phyloP scores from a whole-genome alignment of 306 rosid species.

The Elaeagnus macrophylla region DNA sequence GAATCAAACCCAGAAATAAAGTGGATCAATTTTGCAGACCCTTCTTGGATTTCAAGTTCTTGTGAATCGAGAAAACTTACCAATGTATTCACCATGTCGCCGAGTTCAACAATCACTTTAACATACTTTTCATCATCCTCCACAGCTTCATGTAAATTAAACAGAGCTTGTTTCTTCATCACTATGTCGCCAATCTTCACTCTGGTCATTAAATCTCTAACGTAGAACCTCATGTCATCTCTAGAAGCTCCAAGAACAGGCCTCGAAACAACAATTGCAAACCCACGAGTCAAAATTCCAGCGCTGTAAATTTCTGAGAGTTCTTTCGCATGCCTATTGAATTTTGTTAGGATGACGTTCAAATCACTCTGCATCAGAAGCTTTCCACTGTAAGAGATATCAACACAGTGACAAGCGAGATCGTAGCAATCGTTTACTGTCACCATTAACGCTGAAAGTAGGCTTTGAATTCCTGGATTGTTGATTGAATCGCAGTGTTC shows the following conservation, averaged over 20 bases:
- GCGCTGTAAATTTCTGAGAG: constrained; percentile 43
- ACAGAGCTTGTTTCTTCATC: constrained; percentile 61
- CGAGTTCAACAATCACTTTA: constrained; percentile 42
- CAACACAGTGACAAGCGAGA: constrained; percentile 64
- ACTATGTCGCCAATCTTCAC: constrained; percentile 64
- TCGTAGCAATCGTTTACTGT: constrained; percentile 53
- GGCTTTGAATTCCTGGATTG: constrained; percentile 29
- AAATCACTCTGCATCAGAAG: constrained; percentile 92
- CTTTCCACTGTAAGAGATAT: constrained; percentile 76
- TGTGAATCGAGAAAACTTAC: constrained; percentile 45
- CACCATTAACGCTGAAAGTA: constrained; percentile 20
- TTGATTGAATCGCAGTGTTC: constrained; percentile 50
- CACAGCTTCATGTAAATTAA: constrained; percentile 36
- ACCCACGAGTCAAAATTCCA: constrained; percentile 37
- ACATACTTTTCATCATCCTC: constrained; percentile 65
- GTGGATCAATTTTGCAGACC: constrained; percentile 42
- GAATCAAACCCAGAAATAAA: constrained; percentile 49
- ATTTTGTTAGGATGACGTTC: constrained; percentile 45
- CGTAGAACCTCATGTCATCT: constrained; percentile 80
- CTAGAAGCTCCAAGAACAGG: constrained; percentile 60
- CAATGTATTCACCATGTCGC: constrained; percentile 41
- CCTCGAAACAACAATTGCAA: constrained; percentile 60
- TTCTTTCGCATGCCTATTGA: constrained; percentile 44
- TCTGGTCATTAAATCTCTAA: constrained; percentile 60
- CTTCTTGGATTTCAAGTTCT: constrained; percentile 55